phyloP scores from a whole-genome alignment of 2,329 filamentous ascomycete genomes.

The Delphinella strobiligena region DNA sequence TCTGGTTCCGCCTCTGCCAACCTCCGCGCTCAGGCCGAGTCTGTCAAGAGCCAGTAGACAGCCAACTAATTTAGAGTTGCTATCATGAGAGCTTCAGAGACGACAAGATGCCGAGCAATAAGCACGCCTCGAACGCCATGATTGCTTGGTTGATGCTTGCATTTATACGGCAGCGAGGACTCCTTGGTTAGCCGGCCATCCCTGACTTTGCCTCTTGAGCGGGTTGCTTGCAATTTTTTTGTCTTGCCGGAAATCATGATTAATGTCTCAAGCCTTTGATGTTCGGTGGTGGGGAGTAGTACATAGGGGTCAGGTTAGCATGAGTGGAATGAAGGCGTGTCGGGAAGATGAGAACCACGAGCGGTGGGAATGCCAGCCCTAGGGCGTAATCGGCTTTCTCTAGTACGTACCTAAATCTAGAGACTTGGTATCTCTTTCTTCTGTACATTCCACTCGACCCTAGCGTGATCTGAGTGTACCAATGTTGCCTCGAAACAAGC shows the following conservation, averaged over 20 bases:
- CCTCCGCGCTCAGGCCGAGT: constrained; percentile 71
- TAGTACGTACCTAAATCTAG: too few species aligned
- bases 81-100: not conserved
- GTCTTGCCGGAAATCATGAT: constrained; percentile 6
- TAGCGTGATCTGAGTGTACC: too few species aligned
- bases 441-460: too few species aligned
- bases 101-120: not conserved
- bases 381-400: too few species aligned
- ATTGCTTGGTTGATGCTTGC: not conserved
- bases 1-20: constrained; percentile 66
- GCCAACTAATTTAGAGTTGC: constrained; percentile 12
- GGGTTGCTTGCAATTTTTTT: not conserved
- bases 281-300: not conserved
- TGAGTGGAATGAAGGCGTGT: too few species aligned
- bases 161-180: not conserved
- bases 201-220: not conserved
- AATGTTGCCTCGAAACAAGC: too few species aligned
- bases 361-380: too few species aligned
- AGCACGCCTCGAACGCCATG: not conserved
- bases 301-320: too few species aligned
- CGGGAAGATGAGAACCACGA: too few species aligned
- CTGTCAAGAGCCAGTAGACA: constrained; percentile 20
- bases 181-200: not conserved
- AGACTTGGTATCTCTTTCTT: too few species aligned
- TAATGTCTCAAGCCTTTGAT: constrained; percentile 1